phyloP scores from a whole-genome alignment of 2,329 filamentous ascomycete genomes.

The Ophiocordyceps sinensis region DNA sequence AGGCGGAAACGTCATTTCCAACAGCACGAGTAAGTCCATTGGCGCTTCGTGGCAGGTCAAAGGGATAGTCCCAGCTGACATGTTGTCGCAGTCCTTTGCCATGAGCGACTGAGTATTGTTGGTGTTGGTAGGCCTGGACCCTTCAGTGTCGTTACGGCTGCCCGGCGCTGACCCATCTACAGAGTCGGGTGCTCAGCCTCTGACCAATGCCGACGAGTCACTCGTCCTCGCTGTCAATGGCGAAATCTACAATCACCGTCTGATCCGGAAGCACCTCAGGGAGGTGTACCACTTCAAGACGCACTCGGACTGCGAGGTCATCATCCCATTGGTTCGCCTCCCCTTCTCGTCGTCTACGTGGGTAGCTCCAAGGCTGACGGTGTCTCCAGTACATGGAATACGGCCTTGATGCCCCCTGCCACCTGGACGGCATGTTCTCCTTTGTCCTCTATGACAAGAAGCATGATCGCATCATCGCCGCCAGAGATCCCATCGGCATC shows the following conservation, averaged over 20 bases:
- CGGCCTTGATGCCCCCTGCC: conserved; percentile 80
- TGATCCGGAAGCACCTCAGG: conserved; percentile 78
- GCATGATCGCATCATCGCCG: conserved; percentile 81
- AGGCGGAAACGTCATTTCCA: conserved; percentile 81
- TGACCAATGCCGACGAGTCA: conserved; percentile 79
- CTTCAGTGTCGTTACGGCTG: neutral
- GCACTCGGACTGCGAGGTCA: conserved; percentile 95
- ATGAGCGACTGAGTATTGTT: conserved; percentile 95
- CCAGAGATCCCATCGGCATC: conserved; percentile 90
- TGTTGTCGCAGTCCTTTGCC: conserved; percentile 59
- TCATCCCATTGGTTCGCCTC: conserved; percentile 74
- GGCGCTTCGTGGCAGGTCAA: neutral
- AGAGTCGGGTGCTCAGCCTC: conserved; percentile 92
- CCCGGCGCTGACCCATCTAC: conserved; percentile 8
- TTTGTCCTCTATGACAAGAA: conserved; percentile 96
- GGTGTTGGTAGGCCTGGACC: conserved; percentile 59
- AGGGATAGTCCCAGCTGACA: conserved; percentile 11
- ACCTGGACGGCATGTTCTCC: conserved; percentile 98
- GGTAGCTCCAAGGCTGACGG: neutral
- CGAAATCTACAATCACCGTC: conserved; percentile 98
- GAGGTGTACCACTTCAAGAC: conserved; percentile 93
- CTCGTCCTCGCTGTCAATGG: conserved; percentile 95
- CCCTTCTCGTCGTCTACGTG: neutral
- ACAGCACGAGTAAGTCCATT: conserved; percentile 68
- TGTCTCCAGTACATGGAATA: conserved; percentile 67